Evolutionary conservation across 768 basidiomycete species (phyloP).

Genomic region (Boletus vermiculosoides): DNA sequence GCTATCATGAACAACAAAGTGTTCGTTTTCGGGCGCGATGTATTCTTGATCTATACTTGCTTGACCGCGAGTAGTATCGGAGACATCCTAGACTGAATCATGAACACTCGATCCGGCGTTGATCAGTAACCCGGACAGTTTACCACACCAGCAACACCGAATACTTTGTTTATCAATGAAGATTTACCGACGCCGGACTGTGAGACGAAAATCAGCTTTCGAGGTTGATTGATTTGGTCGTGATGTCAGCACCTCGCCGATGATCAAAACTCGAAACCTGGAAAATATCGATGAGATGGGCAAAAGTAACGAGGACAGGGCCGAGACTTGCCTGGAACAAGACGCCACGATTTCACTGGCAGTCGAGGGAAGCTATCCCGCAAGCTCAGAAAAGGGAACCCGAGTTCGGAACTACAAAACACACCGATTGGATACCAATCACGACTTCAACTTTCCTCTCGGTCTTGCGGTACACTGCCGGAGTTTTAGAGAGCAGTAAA

Average conservation of each 20-base stretch:
- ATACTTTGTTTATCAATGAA: conserved; percentile 3
- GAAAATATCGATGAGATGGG: background rate
- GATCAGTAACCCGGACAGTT: background rate
- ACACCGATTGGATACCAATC: background rate
- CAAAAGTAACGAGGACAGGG: background rate
- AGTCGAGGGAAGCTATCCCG: background rate
- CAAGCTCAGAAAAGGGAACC: background rate
- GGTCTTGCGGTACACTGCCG: background rate
- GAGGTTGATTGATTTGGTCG: background rate
- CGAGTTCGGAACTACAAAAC: background rate
- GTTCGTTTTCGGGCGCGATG: background rate
- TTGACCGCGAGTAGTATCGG: background rate
- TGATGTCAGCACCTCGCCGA: background rate
- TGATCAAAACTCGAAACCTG: conserved; percentile 9
- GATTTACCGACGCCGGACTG: background rate
- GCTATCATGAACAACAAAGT: conserved; percentile 8
- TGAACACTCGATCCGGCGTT: background rate
- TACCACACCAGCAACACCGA: conserved; percentile 4
- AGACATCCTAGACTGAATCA: background rate
- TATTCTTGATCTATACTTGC: conserved; percentile 1
- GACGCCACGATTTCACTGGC: background rate
- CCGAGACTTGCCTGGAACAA: background rate
- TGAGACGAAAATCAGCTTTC: background rate
- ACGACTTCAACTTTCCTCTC: background rate
- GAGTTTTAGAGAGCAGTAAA: background rate